Conservation (phyloP, 495 filamentous ascomycete species). For the Neohortaea acidophila region DNA sequence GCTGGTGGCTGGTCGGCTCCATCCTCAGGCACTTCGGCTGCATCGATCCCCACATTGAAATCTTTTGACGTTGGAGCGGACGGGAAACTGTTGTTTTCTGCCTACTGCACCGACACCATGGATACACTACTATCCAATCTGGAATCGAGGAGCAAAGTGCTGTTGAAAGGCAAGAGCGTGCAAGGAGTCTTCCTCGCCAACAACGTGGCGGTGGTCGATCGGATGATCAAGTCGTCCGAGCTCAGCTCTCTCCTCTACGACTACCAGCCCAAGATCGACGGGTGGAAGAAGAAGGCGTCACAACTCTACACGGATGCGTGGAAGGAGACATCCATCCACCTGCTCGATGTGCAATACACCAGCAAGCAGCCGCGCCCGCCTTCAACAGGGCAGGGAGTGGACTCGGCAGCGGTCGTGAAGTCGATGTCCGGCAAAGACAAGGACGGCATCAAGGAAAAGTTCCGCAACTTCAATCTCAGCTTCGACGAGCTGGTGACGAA, state of each 20-base stretch:
- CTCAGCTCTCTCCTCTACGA: slow-evolving; percentile 54
- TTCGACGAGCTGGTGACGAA: slow-evolving; percentile 76
- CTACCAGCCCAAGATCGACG: slow-evolving; percentile 49
- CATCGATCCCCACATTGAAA: slow-evolving; percentile 54
- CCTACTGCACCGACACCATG: slow-evolving; percentile 75
- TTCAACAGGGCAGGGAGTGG: slow-evolving; percentile 32
- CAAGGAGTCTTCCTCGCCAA: slow-evolving; percentile 88
- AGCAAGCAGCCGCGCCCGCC: slow-evolving; percentile 51
- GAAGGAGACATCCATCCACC: slow-evolving; percentile 67
- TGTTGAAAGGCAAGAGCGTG: slow-evolving; percentile 63
- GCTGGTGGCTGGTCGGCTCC: slow-evolving; percentile 73
- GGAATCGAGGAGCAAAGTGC: slow-evolving; percentile 55
- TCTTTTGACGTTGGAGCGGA: slow-evolving; percentile 84
- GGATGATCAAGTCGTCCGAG: slow-evolving; percentile 70
- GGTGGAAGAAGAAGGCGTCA: slow-evolving; percentile 73
- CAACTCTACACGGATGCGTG: slow-evolving; percentile 74
- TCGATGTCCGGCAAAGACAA: slow-evolving; percentile 73
- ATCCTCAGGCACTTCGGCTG: slow-evolving; percentile 31
- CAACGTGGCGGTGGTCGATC: slow-evolving; percentile 69
- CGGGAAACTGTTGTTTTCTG: slow-evolving; percentile 70
- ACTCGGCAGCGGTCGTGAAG: slow-evolving; percentile 71
- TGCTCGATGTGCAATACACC: slow-evolving; percentile 88
- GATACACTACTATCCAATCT: slow-evolving; percentile 62
- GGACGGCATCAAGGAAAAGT: slow-evolving; percentile 92
- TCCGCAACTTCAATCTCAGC: slow-evolving; percentile 71